These are phyloP conservation scores for Trichopus zeylanicus DNA, from an alignment of 116 monocot species.

Conservation along the genomic window DNA sequence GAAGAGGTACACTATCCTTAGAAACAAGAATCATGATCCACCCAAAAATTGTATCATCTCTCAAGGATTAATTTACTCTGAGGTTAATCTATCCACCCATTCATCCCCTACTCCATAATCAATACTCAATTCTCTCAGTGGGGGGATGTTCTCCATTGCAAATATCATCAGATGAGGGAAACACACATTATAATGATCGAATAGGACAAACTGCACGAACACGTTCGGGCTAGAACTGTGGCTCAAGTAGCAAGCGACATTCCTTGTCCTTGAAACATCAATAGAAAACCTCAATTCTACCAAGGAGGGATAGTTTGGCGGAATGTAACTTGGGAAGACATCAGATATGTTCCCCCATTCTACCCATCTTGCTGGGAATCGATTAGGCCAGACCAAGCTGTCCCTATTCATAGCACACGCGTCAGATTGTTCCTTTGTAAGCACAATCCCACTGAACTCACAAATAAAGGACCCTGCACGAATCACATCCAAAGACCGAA, in stretches of 20 bases:
- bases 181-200: slow-evolving; percentile 33
- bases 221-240: slow-evolving; percentile 62
- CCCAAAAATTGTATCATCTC: neutral
- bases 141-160: slow-evolving; percentile 79
- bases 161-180: slow-evolving; percentile 75
- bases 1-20: no score
- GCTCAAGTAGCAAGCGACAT: slow-evolving; percentile 70
- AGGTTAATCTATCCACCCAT: slow-evolving; percentile 28
- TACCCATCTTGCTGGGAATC: slow-evolving; percentile 48
- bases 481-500: slow-evolving; percentile 68
- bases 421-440: slow-evolving; percentile 30
- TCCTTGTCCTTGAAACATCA: slow-evolving; percentile 55
- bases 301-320: slow-evolving; percentile 6
- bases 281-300: slow-evolving; percentile 23
- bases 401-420: slow-evolving; percentile 9
- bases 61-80: slow-evolving; percentile 12
- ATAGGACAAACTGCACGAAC: slow-evolving; percentile 65
- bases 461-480: slow-evolving; percentile 61
- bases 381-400: slow-evolving; percentile 23
- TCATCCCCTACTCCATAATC: slow-evolving; percentile 85
- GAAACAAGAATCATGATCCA: neutral
- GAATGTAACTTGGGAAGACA: slow-evolving; percentile 18
- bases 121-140: slow-evolving; percentile 81
- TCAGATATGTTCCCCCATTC: slow-evolving; percentile 70
- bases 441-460: slow-evolving; percentile 56